Evolutionary conservation across 257 asterid genomes (phyloP), one percentile per base, ranked within the genome.

Genomic region (Fraxinus anomala): DNA sequence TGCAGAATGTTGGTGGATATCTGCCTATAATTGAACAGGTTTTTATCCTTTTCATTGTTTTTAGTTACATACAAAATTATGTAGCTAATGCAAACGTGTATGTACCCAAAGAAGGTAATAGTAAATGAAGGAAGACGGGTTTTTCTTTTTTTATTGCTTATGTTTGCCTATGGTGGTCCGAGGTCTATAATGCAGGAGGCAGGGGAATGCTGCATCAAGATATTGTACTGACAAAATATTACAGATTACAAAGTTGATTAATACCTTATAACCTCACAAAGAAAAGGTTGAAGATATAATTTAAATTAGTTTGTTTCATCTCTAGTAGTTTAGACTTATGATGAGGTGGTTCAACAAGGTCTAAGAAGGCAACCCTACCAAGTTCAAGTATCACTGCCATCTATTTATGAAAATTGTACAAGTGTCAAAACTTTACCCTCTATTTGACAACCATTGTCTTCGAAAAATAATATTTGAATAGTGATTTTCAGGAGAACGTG

Each of bases 1-100:
- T 83, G 49, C 89, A 94, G 7, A 72, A 91, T 77, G 96, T 91
- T 68, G 98, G 98, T 3, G 98, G 98, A 59, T 94, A 92, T 86
- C 96, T 87, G 73, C 97, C 98, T 76, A 77, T 94, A 21, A 91
- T 94, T 37, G 92, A 94, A 67, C 97, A 94, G 96, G 98, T 92
- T 80, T 44, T 37, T 65, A 19, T 59, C 39, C 47, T n/a, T 23
- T 31, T 69, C 26, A 31, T 33, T 44, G 33, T 36, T 21, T 9
- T 7, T 59, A 51, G 69, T 8, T 4, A 12, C 51, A 39, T 39
- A 70, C 63, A 34, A 69, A 34, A 14, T 42, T 54, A 37, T 56
- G 66, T 17, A 56, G 66, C 66, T 19, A 56, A 56, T n/a, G 28
- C 26, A n/a, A n/a, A 17, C 12, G 3, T 56, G 6, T n/a, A 6